Evolutionary conservation across 495 filamentous ascomycete genomes (phyloP).

Genomic region (Annulohypoxylon moriforme): DNA sequence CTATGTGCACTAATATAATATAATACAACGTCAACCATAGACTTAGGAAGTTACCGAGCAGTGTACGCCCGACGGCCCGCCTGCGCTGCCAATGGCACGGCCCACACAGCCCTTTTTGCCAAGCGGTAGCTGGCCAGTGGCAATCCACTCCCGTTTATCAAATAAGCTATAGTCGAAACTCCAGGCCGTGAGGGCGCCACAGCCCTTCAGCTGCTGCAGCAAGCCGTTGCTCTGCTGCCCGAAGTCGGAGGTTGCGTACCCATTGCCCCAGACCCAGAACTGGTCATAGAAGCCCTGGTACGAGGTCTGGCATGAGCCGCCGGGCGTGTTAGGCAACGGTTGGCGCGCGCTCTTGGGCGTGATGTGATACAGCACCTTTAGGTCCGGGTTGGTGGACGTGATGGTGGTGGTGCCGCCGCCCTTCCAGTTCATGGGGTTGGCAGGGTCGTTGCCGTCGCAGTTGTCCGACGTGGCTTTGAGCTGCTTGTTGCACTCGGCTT

Average conservation of each 20-base stretch:
- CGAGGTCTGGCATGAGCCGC: background rate
- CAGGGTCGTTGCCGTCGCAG: conserved; percentile 10
- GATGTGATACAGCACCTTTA: conserved; percentile 11
- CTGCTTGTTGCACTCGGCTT: conserved; percentile 9
- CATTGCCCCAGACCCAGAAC: conserved; percentile 11
- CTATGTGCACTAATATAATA: background rate
- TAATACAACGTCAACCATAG: conserved; percentile 1
- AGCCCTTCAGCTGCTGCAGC: conserved; percentile 1
- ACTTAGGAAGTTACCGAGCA: conserved; percentile 2
- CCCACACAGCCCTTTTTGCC: conserved; percentile 6
- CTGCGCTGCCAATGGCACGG: conserved; percentile 5
- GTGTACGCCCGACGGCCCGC: conserved; percentile 4
- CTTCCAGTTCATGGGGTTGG: conserved; percentile 9
- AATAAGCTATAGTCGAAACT: conserved; percentile 13
- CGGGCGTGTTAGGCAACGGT: conserved; percentile 1
- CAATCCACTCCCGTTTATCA: conserved; percentile 8
- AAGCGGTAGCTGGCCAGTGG: conserved; percentile 1
- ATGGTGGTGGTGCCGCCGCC: conserved; percentile 4
- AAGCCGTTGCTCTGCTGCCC: conserved; percentile 4
- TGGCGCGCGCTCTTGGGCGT: conserved; percentile 8
- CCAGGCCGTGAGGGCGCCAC: conserved; percentile 8
- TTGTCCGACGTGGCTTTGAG: conserved; percentile 11
- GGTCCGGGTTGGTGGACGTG: conserved; percentile 7
- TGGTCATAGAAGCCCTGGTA: background rate
- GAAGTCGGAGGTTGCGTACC: conserved; percentile 4